These are phyloP conservation scores for Colletotrichum sublineola DNA, from an alignment of 2,329 filamentous ascomycete genomes.

Conservation along the genomic window DNA sequence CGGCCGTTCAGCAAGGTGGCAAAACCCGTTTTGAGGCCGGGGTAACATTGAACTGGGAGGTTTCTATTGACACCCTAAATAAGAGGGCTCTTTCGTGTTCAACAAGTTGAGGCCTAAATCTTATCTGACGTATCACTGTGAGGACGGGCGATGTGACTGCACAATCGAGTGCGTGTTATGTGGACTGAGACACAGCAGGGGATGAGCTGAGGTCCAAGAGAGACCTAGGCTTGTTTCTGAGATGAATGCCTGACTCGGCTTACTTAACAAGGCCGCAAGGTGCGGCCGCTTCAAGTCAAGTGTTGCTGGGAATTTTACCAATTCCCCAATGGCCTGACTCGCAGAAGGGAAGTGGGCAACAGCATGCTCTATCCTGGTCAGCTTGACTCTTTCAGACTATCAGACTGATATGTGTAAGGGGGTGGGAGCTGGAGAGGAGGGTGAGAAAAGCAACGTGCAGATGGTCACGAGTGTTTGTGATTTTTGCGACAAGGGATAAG, in stretches of 20 bases:
- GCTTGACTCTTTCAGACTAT: not conserved
- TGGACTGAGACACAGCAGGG: slow-evolving; percentile 35
- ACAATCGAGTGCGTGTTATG: slow-evolving; percentile 9
- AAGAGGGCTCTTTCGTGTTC: slow-evolving; percentile 12
- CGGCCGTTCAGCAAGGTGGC: slow-evolving; percentile 5
- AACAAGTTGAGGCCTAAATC: not conserved
- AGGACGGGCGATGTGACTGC: slow-evolving; percentile 5
- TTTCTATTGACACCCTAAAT: slow-evolving; percentile 10
- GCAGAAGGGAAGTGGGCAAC: not conserved
- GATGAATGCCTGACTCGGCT: slow-evolving; percentile 19
- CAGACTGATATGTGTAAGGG: slow-evolving; percentile 10
- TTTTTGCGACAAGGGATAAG: slow-evolving; percentile 31
- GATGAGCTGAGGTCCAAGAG: not conserved
- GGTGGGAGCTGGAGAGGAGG: not conserved
- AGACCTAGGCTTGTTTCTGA: slow-evolving; percentile 17
- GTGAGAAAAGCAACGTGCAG: slow-evolving; percentile 26
- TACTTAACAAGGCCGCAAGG: slow-evolving; percentile 1
- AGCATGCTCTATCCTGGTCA: not conserved
- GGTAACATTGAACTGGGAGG: not conserved
- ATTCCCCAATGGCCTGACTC: slow-evolving; percentile 20
- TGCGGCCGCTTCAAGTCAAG: slow-evolving; percentile 16
- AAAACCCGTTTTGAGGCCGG: not conserved
- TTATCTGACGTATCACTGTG: not conserved
- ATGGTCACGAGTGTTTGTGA: slow-evolving; percentile 24
- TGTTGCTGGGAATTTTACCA: slow-evolving; percentile 4